Conservation (phyloP, 1,139 yeast genomes). For the Diutina scorzettiae region DNA sequence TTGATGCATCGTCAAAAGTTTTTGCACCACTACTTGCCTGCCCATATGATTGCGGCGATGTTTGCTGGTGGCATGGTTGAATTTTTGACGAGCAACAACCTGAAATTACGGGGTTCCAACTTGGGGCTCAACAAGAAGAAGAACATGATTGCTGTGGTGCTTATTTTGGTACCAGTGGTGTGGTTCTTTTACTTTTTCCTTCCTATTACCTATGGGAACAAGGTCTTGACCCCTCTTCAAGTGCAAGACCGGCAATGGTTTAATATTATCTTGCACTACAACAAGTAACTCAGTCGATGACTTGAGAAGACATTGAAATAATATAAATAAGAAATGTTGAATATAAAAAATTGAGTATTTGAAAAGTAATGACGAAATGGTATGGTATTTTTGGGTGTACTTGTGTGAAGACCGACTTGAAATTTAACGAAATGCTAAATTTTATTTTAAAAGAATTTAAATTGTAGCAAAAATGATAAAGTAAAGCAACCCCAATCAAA, state of each 20-base stretch:
- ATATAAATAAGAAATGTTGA: no score
- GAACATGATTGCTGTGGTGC: constrained; percentile 22
- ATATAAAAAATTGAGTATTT: no score
- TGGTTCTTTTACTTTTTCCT: constrained; percentile 65
- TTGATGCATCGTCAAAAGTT: constrained; percentile 89
- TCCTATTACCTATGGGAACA: constrained; percentile 80
- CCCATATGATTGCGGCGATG: constrained; percentile 81
- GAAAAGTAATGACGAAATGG: no score
- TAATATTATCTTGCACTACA: constrained; percentile 70
- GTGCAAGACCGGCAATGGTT: constrained; percentile 71
- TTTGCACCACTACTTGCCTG: constrained; percentile 92
- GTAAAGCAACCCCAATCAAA: no score
- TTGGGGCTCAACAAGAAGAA: constrained; percentile 15
- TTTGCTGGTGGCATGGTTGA: constrained; percentile 78
- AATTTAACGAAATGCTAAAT: no score
- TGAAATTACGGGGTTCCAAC: constrained; percentile 10
- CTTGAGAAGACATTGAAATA: no score
- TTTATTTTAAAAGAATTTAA: no score
- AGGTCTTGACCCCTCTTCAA: constrained; percentile 48
- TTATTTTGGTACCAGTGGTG: constrained; percentile 36
- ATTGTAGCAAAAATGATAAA: no score
- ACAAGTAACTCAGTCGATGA: constrained; percentile 40
- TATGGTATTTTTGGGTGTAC: no score
- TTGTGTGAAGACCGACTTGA: no score
- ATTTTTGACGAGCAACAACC: constrained; percentile 57